Percentiles rank a stretch among this genome's conserved stretches.
phyloP scores from a whole-genome alignment of 2,329 filamentous ascomycete genomes.

The Epichloe scottii region DNA sequence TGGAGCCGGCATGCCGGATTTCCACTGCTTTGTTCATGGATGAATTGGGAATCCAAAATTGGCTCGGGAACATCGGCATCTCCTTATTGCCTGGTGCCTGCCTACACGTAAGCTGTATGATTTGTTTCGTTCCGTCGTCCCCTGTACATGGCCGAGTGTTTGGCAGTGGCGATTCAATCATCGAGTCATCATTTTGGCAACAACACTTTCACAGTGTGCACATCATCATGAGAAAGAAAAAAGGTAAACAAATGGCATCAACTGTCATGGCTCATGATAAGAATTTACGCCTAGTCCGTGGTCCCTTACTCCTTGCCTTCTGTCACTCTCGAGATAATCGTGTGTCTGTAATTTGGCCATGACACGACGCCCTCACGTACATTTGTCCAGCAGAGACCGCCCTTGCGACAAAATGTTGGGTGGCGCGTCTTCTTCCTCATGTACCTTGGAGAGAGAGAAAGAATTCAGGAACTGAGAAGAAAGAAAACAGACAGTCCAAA shows the following conservation, averaged over 20 bases:
- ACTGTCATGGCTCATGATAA: conserved; percentile 4
- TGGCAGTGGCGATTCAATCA: too few relatives aligned
- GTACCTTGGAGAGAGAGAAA: not conserved
- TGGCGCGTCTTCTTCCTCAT: not conserved
- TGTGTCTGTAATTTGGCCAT: conserved; percentile 1
- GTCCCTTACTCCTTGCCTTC: not conserved
- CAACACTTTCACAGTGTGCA: not conserved
- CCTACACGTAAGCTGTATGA: too few relatives aligned
- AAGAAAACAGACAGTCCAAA: not conserved
- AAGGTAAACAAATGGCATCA: not conserved
- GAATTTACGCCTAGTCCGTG: not conserved
- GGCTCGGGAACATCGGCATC: not conserved
- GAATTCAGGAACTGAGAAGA: not conserved
- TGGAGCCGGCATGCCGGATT: too few relatives aligned
- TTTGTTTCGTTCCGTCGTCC: too few relatives aligned
- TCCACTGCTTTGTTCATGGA: too few relatives aligned
- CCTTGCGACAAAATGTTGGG: not conserved
- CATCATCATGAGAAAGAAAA: not conserved
- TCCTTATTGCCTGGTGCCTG: too few relatives aligned
- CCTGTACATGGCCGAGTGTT: too few relatives aligned
- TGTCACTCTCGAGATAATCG: not conserved
- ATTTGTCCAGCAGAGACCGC: not conserved
- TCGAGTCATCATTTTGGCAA: not conserved
- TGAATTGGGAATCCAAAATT: not conserved
- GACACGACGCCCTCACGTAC: not conserved